Conservation (phyloP, 768 basidiomycete species). For the Suillus plorans region DNA sequence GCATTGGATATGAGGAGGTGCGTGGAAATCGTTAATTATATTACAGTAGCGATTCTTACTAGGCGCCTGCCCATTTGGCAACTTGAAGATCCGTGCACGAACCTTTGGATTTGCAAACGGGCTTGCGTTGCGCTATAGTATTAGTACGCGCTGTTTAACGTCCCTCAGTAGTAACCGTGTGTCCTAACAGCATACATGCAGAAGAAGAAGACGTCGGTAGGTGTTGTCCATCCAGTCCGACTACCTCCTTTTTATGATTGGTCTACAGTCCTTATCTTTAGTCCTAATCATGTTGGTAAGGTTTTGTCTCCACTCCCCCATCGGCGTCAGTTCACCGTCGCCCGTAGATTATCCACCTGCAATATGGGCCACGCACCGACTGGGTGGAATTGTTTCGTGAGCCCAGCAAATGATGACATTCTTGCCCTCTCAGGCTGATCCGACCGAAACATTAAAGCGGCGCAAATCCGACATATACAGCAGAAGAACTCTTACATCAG, state of each 20-base stretch:
- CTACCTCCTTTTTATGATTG: constrained; percentile 1
- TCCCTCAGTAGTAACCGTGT: constrained; percentile 1
- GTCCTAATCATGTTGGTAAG: constrained; percentile 62
- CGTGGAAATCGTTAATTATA: constrained; percentile 8
- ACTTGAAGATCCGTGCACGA: constrained; percentile 38
- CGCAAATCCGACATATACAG: constrained; percentile 38
- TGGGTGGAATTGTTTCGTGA: constrained; percentile 63
- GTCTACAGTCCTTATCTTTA: constrained; percentile 57
- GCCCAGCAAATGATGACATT: constrained; percentile 13
- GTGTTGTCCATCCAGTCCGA: constrained; percentile 10
- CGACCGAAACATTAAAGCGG: constrained; percentile 13
- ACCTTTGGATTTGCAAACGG: constrained; percentile 56
- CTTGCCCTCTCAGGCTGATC: not conserved
- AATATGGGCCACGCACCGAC: constrained; percentile 59
- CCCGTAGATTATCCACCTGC: constrained; percentile 50
- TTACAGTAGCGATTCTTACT: not conserved
- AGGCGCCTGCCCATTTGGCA: not conserved
- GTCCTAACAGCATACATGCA: constrained; percentile 17
- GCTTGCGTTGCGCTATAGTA: constrained; percentile 44
- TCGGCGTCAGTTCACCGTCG: constrained; percentile 5
- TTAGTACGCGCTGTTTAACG: constrained; percentile 35
- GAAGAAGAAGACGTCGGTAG: constrained; percentile 55
- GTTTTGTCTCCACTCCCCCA: constrained; percentile 8
- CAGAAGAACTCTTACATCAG: constrained; percentile 33
- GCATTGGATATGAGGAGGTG: constrained; percentile 50